Conservation (phyloP, 176 grass and related monocot genomes). For the Juncus effusus region DNA sequence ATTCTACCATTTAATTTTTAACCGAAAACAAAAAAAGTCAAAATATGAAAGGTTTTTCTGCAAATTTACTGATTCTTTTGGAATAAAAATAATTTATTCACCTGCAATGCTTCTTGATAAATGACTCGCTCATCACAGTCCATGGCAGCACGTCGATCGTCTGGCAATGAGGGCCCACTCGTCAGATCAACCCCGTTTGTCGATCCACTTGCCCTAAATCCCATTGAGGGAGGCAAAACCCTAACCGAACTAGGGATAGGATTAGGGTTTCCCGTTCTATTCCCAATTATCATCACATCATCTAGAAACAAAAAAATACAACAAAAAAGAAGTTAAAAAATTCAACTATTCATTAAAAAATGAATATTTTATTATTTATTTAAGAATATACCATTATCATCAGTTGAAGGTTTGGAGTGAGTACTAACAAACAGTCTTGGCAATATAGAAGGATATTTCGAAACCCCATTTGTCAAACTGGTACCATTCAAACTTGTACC, state of each 20-base stretch:
- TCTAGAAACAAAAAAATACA: constrained; percentile 34
- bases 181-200: constrained; percentile 44
- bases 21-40: constrained; percentile 22
- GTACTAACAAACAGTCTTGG: constrained; percentile 20
- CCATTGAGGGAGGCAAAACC: constrained; percentile 51
- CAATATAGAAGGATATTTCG: constrained; percentile 1
- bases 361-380: not conserved
- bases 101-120: constrained; percentile 95
- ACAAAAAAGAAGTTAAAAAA: not conserved
- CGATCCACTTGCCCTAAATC: constrained; percentile 19
- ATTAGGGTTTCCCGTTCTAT: constrained; percentile 29
- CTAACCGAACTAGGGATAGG: constrained; percentile 37
- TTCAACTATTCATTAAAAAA: not conserved
- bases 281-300: constrained; percentile 50
- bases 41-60: constrained; percentile 29
- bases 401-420: constrained; percentile 8
- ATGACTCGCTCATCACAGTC: constrained; percentile 74
- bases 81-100: constrained; percentile 30
- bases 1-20: no score
- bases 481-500: constrained; percentile 21
- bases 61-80: constrained; percentile 22
- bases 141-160: constrained; percentile 26
- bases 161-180: constrained; percentile 48
- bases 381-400: constrained; percentile 6
- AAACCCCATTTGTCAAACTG: constrained; percentile 10